Evolutionary conservation across 202 grass and related monocot genomes (phyloP), one percentile per base, ranked within the genome.

Genomic region (Elaeis oleifera): DNA sequence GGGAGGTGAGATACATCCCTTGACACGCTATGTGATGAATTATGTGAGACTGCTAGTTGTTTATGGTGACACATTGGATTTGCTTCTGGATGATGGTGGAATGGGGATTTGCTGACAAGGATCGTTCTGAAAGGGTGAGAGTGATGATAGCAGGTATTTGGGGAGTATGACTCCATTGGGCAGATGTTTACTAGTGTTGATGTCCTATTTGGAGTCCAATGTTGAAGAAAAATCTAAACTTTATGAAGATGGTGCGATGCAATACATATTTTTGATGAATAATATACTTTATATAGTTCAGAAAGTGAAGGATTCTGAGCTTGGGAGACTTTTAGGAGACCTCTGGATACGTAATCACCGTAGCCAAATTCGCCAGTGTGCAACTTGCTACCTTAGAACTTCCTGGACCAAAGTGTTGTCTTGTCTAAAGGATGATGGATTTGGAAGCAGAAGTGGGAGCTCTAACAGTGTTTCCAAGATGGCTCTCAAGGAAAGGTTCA

Each of bases 251-350:
- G 85, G 77, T 31, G 88, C 78, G 3, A 68, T 99, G 23, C 89
- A 89, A 67, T 84, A 89, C 31, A 85, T 99, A 59, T 99, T 89
- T 49, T 78, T 99, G 60, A 99, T 99, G 94, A 99, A 94, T 71
- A 99, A 99, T 54, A 72, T 89, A 23, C 61, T 79, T 73, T 99
- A 99, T 54, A 86, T 99, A 70, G 82, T 94, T 21, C 94, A 99
- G 79, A 94, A 99, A 75, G 89, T 99, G 49, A 99, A 89, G 22
- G 94, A 86, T 81, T 94, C 88, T 57, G 94, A 94, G 65, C 79
- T 99, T 31, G 89, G 85, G 66, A 57, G 53, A n/a, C 81, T 94
- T 53, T 87, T 99, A 62, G 82, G 94, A 13, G 82, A 99, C 58
- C 86, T 84, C 59, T 99, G 89, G 82, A 79, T 99, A 18, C 77